Evolutionary conservation across 2,329 filamentous ascomycete genomes (phyloP).

Genomic region (Colletotrichum sp.): DNA sequence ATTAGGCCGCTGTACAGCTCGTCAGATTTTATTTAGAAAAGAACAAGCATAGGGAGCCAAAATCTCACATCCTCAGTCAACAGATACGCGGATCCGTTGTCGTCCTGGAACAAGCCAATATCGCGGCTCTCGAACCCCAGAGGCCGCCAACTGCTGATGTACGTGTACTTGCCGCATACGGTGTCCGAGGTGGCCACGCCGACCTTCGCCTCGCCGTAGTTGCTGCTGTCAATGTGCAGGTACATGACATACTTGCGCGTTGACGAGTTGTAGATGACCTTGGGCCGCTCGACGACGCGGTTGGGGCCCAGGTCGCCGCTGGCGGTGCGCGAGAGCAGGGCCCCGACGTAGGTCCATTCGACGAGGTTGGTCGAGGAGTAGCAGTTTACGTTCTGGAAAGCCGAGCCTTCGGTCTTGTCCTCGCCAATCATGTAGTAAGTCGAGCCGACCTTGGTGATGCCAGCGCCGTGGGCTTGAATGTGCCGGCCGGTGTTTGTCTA

Average conservation of each 20-base stretch:
- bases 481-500: slow-evolving; percentile 55
- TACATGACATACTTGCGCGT: slow-evolving; percentile 70
- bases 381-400: slow-evolving; percentile 71
- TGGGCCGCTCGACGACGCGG: slow-evolving; percentile 70
- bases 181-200: slow-evolving; percentile 65
- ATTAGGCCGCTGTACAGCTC: neutral
- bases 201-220: slow-evolving; percentile 68
- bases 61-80: slow-evolving; percentile 57
- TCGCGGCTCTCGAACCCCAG: slow-evolving; percentile 47
- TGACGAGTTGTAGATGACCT: slow-evolving; percentile 69
- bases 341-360: slow-evolving; percentile 66
- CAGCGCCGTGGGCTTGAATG: slow-evolving; percentile 71
- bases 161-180: slow-evolving; percentile 64
- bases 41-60: neutral
- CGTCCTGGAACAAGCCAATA: slow-evolving; percentile 66
- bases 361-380: slow-evolving; percentile 69
- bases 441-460: slow-evolving; percentile 55
- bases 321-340: slow-evolving; percentile 58
- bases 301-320: slow-evolving; percentile 63
- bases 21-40: neutral
- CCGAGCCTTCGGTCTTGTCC: slow-evolving; percentile 67
- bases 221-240: slow-evolving; percentile 69
- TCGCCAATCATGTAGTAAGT: slow-evolving; percentile 74
- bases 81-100: slow-evolving; percentile 65
- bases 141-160: slow-evolving; percentile 37